Conservation (phyloP, 2,329 filamentous ascomycete species). For the Myriosclerotinia scirpicola region DNA sequence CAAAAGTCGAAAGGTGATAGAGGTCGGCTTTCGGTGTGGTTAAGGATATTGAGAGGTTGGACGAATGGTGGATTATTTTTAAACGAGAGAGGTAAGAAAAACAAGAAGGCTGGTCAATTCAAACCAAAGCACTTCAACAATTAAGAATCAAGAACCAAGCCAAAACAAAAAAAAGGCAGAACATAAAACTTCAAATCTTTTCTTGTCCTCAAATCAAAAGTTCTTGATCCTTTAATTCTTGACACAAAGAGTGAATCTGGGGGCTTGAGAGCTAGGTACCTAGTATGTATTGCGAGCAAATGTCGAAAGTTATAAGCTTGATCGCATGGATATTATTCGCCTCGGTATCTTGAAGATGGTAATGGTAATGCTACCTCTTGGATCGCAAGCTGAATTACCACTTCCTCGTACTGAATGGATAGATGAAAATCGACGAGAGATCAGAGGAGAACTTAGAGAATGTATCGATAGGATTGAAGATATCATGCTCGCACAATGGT, state of each 20-base stretch:
- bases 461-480: constrained; percentile 25
- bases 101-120: constrained; percentile 17
- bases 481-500: constrained; percentile 30
- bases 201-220: neutral
- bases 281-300: no score
- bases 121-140: constrained; percentile 10
- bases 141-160: neutral
- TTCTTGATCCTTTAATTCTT: neutral
- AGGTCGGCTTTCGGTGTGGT: constrained; percentile 11
- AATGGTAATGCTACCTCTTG: neutral
- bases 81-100: constrained; percentile 15
- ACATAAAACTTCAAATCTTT: neutral
- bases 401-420: neutral
- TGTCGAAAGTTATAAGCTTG: neutral
- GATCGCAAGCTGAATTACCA: neutral
- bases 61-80: constrained; percentile 19
- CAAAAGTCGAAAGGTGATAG: constrained; percentile 9
- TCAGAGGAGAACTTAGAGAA: constrained; percentile 22
- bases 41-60: constrained; percentile 21
- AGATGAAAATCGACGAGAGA: neutral
- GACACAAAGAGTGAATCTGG: neutral
- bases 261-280: neutral
- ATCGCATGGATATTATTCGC: neutral
- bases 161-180: neutral
- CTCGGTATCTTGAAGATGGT: constrained; percentile 3